Evolutionary conservation across 352 stramenopile genomes (phyloP).

Genomic region (Stephanocyclus meneghinianus): DNA sequence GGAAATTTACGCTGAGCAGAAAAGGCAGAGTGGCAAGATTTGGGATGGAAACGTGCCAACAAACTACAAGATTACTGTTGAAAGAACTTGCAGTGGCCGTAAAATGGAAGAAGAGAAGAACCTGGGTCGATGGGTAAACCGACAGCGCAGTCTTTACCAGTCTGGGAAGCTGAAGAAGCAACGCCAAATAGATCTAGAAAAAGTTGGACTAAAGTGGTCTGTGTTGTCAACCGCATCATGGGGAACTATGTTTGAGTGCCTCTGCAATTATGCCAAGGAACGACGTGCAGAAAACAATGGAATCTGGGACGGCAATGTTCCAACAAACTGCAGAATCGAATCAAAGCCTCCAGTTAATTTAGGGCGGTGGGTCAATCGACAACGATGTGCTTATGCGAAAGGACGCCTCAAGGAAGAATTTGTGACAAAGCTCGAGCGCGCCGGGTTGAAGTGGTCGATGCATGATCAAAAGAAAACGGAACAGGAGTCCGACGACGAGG

Average conservation of each 20-base stretch:
- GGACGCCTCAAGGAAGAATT: conserved; percentile 77
- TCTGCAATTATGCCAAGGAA: conserved; percentile 61
- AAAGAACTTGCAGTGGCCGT: conserved; percentile 35
- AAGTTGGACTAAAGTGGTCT: conserved; percentile 79
- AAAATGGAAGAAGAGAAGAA: conserved; percentile 70
- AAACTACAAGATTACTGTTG: conserved; percentile 75
- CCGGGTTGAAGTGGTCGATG: conserved; percentile 77
- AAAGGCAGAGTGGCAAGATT: conserved; percentile 59
- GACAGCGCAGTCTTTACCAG: conserved; percentile 79
- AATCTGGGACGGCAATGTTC: conserved; percentile 79
- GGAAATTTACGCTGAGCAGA: conserved; percentile 69
- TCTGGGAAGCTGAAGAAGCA: conserved; percentile 76
- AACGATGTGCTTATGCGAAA: conserved; percentile 72
- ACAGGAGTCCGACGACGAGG: conserved; percentile 14
- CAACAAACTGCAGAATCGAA: conserved; percentile 71
- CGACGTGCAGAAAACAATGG: conserved; percentile 48
- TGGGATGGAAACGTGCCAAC: conserved; percentile 83
- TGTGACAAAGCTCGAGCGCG: conserved; percentile 64
- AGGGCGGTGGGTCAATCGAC: conserved; percentile 79
- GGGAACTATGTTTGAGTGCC: conserved; percentile 75
- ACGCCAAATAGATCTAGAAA: conserved; percentile 64
- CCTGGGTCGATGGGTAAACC: conserved; percentile 79
- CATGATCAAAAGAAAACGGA: conserved; percentile 49
- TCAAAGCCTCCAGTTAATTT: conserved; percentile 68
- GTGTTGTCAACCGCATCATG: conserved; percentile 76